Evolutionary conservation across 73 alveolate species (phyloP), one percentile per base, ranked within the genome.

Genomic region (Tetrahymena malaccensis): DNA sequence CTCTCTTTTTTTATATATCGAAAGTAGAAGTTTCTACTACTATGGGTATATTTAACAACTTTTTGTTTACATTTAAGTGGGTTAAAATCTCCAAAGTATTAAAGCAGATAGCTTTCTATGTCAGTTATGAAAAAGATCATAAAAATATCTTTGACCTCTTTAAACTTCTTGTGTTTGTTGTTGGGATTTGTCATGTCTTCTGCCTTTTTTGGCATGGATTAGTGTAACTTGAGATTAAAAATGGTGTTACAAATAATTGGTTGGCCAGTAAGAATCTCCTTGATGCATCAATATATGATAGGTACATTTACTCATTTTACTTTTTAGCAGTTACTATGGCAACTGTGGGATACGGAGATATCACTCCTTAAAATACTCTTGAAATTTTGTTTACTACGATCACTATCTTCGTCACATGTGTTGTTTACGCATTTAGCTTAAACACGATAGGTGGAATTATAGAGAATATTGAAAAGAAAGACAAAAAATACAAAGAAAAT

Each of bases 291-390:
- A 31, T 89, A 2, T 89, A 56, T 56, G 94, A 34, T 1, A 95
- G 94, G 55, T 95, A 95, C 34, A 89, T 85, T 85, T 43, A 43
- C 12, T 95, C 97, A 50, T 57, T 98, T 31, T 97, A 98, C 93
- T 98, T 99, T 98, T 95, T 99, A 34, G 93, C 96, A 1, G 96
- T 98, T 94, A 97, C 99, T 9, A 95, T 98, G 94, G 97, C 97
- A 16, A 98, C 99, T 13, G 99, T 98, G 0, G 99, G 99, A 27
- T 98, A 98, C 96, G 99, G 99, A 27, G 99, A 98, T 94, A 96
- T 98, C 10, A 96, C 98, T 13, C 98, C 99, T 8, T 95, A 70
- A 31, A 97, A 97, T 40, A 34, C 85, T 19, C 8, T 94, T 22
- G 99, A 98, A 95, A 95, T 96, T 85, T 37, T 96, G 7, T 57